Base-by-base conservation (phyloP, 768 basidiomycete species). In the Rhodosporidiobolus odoratus region DNA sequence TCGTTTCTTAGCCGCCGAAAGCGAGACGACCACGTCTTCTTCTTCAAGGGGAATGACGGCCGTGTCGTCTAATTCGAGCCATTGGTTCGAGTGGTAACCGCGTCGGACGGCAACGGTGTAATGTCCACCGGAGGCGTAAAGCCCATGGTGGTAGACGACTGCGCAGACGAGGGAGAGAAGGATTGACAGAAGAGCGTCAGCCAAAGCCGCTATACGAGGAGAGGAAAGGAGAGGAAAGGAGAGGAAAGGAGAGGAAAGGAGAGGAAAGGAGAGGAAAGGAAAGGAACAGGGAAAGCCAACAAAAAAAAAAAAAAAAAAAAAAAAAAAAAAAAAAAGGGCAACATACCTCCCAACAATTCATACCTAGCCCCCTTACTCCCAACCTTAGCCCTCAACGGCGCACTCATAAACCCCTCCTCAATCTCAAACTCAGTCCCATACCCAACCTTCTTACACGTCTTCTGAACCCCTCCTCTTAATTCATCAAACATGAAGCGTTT, bases 41-140 rank as follows among this genome's bases (percentile, higher is more conserved):
- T 35, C 58, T 9, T 40, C 34, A 4, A 72, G 52, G 4, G 90
- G 86, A 41, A 87, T 87, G 34, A 94, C 88, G 16, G 88, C 81
- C 79, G 96, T 94, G 77, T 97, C 95, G 79, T 98, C 94, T 62
- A 97, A 89, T 59, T 94, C 87, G 69, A 96, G 83, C 95, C 95
- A 97, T 66, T 89, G 27, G n/a, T 65, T 27, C 12, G 68, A 41
- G 25, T 69, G 64, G 40, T 64, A 65, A 59, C 77, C 89, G 75
- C 91, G 88, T 3, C 94, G 82, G 16, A 94, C 89, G 76, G 92
- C 89, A 57, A 95, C 85, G 4, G 94, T 98, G 81, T 97, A 98
- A 80, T 97, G 95, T 1, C 95, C 95, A 4, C 93, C 92, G 1
- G 88, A 88, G 0, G 95, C 92, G 12, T 90, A 90, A 37, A 84